These are phyloP conservation scores for Xenoacremonium recifei DNA, from an alignment of 2,329 filamentous ascomycete species.

Conservation along the genomic window DNA sequence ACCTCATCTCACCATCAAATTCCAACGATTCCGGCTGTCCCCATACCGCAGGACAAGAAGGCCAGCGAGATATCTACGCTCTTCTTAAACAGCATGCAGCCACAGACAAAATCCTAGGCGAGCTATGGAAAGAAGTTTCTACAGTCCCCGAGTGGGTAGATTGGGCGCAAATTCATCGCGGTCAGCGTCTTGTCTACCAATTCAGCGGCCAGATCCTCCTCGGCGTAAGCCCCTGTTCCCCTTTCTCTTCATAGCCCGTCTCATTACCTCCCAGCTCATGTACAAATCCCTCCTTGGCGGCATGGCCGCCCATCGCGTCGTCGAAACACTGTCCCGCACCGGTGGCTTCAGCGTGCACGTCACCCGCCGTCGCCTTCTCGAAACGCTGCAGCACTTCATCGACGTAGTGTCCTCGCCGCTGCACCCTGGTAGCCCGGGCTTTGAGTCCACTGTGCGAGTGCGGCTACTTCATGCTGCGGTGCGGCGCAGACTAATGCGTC, in stretches of 20 bases:
- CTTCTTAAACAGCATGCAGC: constrained; percentile 58
- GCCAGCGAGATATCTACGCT: constrained; percentile 58
- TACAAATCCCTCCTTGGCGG: constrained; percentile 67
- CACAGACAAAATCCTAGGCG: constrained; percentile 50
- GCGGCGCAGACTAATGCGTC: constrained; percentile 58
- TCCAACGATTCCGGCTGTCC: constrained; percentile 28
- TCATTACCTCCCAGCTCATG: constrained; percentile 46
- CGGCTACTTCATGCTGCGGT: constrained; percentile 65
- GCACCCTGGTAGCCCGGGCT: constrained; percentile 62
- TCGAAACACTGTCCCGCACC: constrained; percentile 71
- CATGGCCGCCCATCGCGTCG: constrained; percentile 70
- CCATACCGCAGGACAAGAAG: constrained; percentile 22
- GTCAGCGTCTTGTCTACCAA: constrained; percentile 75
- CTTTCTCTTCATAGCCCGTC: background rate
- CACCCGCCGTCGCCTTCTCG: constrained; percentile 59
- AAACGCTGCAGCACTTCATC: constrained; percentile 75
- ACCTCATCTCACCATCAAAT: constrained; percentile 50
- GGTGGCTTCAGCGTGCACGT: constrained; percentile 71
- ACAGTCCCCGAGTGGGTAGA: constrained; percentile 73
- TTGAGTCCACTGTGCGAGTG: constrained; percentile 61
- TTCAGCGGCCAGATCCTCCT: constrained; percentile 69
- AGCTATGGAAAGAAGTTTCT: constrained; percentile 66
- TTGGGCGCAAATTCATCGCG: constrained; percentile 71
- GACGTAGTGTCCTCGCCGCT: constrained; percentile 68
- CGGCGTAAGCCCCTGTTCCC: constrained; percentile 41